Percentiles rank a stretch among this genome's conserved stretches.
phyloP scores from a whole-genome alignment of 1,139 yeast species.

The Saccharomycopsis phalli region DNA sequence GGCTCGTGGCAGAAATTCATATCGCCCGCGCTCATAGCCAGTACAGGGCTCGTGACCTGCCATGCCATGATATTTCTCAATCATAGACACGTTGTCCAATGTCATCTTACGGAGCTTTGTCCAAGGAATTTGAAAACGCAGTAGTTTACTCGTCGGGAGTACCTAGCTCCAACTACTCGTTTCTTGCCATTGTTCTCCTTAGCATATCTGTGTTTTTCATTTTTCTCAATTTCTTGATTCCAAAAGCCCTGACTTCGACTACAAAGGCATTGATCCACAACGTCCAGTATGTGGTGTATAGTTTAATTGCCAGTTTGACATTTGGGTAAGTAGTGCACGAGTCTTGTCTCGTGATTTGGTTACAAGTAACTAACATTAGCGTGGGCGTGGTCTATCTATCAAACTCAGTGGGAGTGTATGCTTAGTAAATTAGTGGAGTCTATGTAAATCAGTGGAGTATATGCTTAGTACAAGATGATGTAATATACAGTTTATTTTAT shows the following conservation, averaged over 20 bases:
- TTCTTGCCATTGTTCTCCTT: constrained; percentile 10
- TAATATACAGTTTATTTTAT: too few species aligned
- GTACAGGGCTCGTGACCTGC: too few species aligned
- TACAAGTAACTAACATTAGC: not conserved
- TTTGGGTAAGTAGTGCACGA: constrained; percentile 10
- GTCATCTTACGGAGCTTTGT: constrained; percentile 1
- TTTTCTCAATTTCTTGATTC: constrained; percentile 12
- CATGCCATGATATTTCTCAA: too few species aligned
- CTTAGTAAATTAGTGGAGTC: too few species aligned
- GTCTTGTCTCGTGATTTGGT: too few species aligned
- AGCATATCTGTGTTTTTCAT: constrained; percentile 7
- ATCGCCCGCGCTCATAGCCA: too few species aligned
- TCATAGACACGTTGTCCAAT: too few species aligned
- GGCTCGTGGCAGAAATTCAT: too few species aligned
- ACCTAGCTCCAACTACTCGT: constrained; percentile 12
- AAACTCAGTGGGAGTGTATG: constrained; percentile 19
- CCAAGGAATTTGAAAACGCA: constrained; percentile 5
- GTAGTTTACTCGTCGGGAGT: constrained; percentile 4
- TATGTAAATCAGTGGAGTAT: too few species aligned
- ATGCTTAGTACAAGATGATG: too few species aligned
- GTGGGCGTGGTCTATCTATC: constrained; percentile 16
- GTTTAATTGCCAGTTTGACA: constrained; percentile 11
- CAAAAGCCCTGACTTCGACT: constrained; percentile 3
- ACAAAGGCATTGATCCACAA: constrained; percentile 2
- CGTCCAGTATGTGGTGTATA: constrained; percentile 12